Percentiles rank a stretch among this genome's conserved stretches.
phyloP scores from a whole-genome alignment of 2,329 filamentous ascomycete genomes.

The Fusarium sp. region DNA sequence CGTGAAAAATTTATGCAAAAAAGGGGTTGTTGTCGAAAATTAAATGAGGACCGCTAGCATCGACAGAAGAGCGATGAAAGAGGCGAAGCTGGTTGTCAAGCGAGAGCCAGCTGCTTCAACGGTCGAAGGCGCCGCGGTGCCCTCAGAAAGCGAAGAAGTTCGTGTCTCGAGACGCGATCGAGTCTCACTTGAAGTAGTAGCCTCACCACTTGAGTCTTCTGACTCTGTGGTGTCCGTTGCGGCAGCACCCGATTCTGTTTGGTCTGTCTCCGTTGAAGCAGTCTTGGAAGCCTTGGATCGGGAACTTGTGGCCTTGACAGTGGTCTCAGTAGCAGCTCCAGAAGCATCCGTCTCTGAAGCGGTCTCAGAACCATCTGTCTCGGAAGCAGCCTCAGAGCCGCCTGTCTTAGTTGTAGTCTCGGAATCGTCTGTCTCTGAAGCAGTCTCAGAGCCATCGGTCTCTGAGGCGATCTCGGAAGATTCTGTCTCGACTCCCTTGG shows the following conservation, averaged over 20 bases:
- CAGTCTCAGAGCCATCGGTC: constrained; percentile 8
- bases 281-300: background rate
- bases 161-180: constrained; percentile 41
- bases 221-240: constrained; percentile 17
- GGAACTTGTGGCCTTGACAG: constrained; percentile 14
- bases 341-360: constrained; percentile 4
- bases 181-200: constrained; percentile 17
- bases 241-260: constrained; percentile 1
- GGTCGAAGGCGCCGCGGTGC: constrained; percentile 32
- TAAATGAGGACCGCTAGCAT: constrained; percentile 44
- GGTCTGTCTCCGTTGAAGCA: constrained; percentile 1
- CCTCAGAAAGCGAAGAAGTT: constrained; percentile 30
- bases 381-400: background rate
- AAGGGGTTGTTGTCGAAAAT: constrained; percentile 27
- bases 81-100: constrained; percentile 36
- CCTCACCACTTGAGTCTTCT: background rate
- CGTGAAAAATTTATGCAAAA: constrained; percentile 35
- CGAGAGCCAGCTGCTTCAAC: constrained; percentile 42
- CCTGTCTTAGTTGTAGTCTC: background rate
- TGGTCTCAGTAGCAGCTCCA: constrained; percentile 20
- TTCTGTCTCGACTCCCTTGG: constrained; percentile 15
- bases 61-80: constrained; percentile 40
- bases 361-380: constrained; percentile 2
- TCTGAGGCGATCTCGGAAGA: constrained; percentile 7
- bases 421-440: constrained; percentile 1